Conservation (phyloP, 768 basidiomycete genomes). For the Hericium rajendrae region DNA sequence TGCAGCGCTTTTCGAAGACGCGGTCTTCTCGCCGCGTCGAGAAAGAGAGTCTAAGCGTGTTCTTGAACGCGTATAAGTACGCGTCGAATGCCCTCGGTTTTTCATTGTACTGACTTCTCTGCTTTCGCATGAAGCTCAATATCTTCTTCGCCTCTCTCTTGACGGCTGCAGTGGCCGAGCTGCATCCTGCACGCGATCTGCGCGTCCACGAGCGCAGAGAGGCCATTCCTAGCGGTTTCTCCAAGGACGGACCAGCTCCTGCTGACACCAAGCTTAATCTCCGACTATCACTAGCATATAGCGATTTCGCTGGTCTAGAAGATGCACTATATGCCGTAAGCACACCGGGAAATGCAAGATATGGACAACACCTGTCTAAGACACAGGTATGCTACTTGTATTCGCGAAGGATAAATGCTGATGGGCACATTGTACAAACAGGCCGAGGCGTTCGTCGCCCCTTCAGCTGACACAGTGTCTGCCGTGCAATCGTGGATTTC, state of each 20-base stretch:
- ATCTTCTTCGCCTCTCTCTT: background rate
- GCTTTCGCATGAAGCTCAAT: too few relatives aligned
- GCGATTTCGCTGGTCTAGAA: background rate
- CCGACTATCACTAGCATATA: constrained; percentile 1
- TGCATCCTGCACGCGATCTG: background rate
- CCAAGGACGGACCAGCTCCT: constrained; percentile 2
- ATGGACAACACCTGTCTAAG: constrained; percentile 3
- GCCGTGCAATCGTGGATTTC: constrained; percentile 20
- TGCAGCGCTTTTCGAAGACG: too few relatives aligned
- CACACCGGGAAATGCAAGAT: background rate
- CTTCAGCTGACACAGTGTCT: constrained; percentile 14
- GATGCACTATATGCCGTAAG: background rate
- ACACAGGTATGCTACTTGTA: background rate
- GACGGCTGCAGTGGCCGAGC: background rate
- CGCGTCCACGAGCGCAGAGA: background rate
- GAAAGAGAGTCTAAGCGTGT: too few relatives aligned
- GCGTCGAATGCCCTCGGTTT: too few relatives aligned
- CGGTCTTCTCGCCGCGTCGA: too few relatives aligned
- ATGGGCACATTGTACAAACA: background rate
- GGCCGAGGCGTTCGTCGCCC: constrained; percentile 10
- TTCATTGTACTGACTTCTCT: too few relatives aligned
- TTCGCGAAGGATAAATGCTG: background rate
- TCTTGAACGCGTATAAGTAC: too few relatives aligned
- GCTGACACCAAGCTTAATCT: background rate
- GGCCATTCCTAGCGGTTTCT: background rate